Evolutionary conservation across 2,329 filamentous ascomycete species (phyloP).

Genomic region (Sarocladium brachiariae): DNA sequence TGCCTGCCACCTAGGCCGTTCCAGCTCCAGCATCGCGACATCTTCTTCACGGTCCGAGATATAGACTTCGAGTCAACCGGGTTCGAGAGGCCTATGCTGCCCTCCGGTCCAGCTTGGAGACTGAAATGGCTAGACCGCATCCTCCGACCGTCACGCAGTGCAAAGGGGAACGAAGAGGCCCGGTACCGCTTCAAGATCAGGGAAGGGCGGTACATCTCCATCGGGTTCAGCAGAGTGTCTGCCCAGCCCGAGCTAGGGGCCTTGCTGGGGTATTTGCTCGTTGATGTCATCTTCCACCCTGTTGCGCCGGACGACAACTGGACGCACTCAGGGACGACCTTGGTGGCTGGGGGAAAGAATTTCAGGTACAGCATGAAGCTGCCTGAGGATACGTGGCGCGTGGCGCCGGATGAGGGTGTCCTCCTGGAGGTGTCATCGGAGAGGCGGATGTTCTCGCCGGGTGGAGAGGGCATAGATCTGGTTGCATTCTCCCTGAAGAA

Average conservation of each 20-base stretch:
- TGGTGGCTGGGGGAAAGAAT: background rate
- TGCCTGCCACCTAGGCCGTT: background rate
- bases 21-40: slow-evolving; percentile 3
- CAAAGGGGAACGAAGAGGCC: background rate
- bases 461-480: background rate
- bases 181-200: slow-evolving; percentile 3
- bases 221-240: slow-evolving; percentile 2
- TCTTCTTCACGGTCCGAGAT: background rate
- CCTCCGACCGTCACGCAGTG: background rate
- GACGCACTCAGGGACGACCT: background rate
- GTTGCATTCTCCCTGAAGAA: background rate
- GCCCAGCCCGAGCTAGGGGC: background rate
- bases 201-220: background rate
- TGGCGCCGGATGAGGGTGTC: background rate
- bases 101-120: background rate
- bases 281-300: background rate
- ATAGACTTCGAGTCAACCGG: background rate
- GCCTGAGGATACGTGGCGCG: background rate
- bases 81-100: slow-evolving; percentile 3
- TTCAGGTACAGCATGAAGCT: background rate
- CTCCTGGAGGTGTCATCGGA: background rate
- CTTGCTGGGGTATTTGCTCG: background rate
- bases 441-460: background rate
- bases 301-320: background rate
- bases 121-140: slow-evolving; percentile 5